Evolutionary conservation across 2,329 filamentous ascomycete genomes (phyloP).

Genomic region (Diaporthe humulicola): DNA sequence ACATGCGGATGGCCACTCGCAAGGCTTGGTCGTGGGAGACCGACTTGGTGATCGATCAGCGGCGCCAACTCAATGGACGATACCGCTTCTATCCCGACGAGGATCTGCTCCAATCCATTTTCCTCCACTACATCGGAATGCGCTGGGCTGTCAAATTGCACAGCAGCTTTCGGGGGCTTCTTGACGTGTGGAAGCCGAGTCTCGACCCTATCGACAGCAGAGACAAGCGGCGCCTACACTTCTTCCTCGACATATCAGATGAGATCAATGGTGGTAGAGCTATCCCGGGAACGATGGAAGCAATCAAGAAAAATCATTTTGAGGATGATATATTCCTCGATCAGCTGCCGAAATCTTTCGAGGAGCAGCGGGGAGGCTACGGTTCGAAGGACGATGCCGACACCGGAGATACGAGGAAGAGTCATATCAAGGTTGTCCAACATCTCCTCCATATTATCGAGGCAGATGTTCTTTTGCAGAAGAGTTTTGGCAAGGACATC

Average conservation of each 20-base stretch:
- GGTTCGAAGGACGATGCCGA: slow-evolving; percentile 51
- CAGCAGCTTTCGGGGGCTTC: slow-evolving; percentile 38
- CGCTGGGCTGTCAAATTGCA: slow-evolving; percentile 52
- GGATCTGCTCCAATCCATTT: slow-evolving; percentile 60
- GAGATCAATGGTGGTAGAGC: slow-evolving; percentile 7
- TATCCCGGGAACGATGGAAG: slow-evolving; percentile 45
- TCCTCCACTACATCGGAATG: slow-evolving; percentile 56
- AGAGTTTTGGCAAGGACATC: slow-evolving; percentile 60
- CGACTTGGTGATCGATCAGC: slow-evolving; percentile 51
- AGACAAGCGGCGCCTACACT: slow-evolving; percentile 57
- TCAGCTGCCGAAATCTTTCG: slow-evolving; percentile 60
- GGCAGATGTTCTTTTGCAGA: slow-evolving; percentile 66
- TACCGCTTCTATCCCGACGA: slow-evolving; percentile 70
- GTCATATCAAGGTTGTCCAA: slow-evolving; percentile 64
- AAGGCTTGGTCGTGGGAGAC: slow-evolving; percentile 55
- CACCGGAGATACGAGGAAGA: slow-evolving; percentile 52
- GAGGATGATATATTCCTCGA: slow-evolving; percentile 65
- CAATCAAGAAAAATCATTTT: slow-evolving; percentile 53
- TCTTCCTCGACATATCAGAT: slow-evolving; percentile 53
- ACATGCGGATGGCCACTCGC: slow-evolving; percentile 56
- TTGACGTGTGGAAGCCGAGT: slow-evolving; percentile 49
- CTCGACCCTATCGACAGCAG: slow-evolving; percentile 45
- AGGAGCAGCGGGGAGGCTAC: slow-evolving; percentile 54
- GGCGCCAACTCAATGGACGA: slow-evolving; percentile 58
- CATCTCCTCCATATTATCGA: slow-evolving; percentile 68